Conservation (phyloP, 2,329 filamentous ascomycete genomes). For the Juglanconis oblonga region DNA sequence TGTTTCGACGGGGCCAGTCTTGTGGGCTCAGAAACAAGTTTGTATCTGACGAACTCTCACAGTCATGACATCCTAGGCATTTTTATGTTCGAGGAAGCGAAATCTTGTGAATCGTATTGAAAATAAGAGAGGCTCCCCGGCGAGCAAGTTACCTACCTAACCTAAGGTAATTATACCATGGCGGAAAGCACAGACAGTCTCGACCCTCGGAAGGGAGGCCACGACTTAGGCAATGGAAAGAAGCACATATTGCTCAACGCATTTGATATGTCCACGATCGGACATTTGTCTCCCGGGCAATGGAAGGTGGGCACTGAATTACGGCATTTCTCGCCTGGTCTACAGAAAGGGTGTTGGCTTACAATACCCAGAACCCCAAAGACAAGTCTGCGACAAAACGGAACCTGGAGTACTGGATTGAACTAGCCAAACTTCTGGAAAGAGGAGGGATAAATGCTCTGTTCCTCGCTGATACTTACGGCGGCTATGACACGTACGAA, state of each 20-base stretch:
- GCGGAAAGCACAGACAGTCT: not conserved
- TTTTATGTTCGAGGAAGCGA: no score
- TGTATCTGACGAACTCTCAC: no score
- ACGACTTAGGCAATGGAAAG: constrained; percentile 29
- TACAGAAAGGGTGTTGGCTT: not conserved
- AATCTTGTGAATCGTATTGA: no score
- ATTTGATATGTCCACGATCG: constrained; percentile 64
- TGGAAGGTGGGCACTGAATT: constrained; percentile 52
- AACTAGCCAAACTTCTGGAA: constrained; percentile 61
- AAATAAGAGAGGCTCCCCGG: no score
- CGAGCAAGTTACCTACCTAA: no score
- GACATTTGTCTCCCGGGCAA: constrained; percentile 63
- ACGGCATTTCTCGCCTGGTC: no score
- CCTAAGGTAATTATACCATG: constrained; percentile 1
- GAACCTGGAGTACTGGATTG: constrained; percentile 60
- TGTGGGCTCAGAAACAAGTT: not conserved
- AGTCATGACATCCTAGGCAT: no score
- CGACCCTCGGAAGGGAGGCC: not conserved
- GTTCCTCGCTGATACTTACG: constrained; percentile 65
- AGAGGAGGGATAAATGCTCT: constrained; percentile 61
- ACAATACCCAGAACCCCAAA: constrained; percentile 47
- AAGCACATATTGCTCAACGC: constrained; percentile 61
- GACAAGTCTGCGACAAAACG: constrained; percentile 61
- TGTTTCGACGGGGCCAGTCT: not conserved
- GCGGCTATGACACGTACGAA: constrained; percentile 62